Conservation (phyloP, 805 yeast species). For the Isabelozyma gotoi region DNA sequence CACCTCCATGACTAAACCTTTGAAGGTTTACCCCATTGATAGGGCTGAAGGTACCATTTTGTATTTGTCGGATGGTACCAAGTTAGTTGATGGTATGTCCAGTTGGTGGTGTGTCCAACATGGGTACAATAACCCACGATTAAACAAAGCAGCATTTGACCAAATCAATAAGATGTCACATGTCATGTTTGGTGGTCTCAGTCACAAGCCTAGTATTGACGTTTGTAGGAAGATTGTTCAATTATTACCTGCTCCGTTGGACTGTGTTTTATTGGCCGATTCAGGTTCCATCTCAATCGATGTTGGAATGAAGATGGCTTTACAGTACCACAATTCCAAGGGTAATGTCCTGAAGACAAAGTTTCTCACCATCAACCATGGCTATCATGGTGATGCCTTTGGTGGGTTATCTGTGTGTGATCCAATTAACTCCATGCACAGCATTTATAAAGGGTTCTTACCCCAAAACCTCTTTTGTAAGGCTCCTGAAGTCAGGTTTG, state of each 20-base stretch:
- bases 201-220: conserved; percentile 21
- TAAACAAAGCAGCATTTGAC: conserved; percentile 22
- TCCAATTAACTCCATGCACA: conserved; percentile 31
- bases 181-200: conserved; percentile 20
- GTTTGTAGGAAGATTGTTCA: conserved; percentile 26
- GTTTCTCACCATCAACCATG: conserved; percentile 30
- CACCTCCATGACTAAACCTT: conserved; percentile 21
- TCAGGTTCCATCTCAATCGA: conserved; percentile 31
- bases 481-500: conserved; percentile 17
- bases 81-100: conserved; percentile 26
- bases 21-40: conserved; percentile 18
- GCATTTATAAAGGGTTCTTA: conserved; percentile 25
- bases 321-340: conserved; percentile 26
- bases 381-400: conserved; percentile 40
- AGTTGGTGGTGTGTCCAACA: conserved; percentile 32
- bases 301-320: conserved; percentile 36
- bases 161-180: conserved; percentile 26
- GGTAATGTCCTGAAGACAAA: conserved; percentile 20
- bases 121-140: conserved; percentile 20
- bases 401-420: conserved; percentile 40
- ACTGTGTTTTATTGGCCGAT: conserved; percentile 7
- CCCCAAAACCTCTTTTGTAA: conserved; percentile 20
- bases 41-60: conserved; percentile 18
- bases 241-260: conserved; percentile 24
- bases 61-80: conserved; percentile 12